These are phyloP conservation scores for Phytophthora sojae DNA, from an alignment of 352 stramenopile genomes.

Conservation along the genomic window DNA sequence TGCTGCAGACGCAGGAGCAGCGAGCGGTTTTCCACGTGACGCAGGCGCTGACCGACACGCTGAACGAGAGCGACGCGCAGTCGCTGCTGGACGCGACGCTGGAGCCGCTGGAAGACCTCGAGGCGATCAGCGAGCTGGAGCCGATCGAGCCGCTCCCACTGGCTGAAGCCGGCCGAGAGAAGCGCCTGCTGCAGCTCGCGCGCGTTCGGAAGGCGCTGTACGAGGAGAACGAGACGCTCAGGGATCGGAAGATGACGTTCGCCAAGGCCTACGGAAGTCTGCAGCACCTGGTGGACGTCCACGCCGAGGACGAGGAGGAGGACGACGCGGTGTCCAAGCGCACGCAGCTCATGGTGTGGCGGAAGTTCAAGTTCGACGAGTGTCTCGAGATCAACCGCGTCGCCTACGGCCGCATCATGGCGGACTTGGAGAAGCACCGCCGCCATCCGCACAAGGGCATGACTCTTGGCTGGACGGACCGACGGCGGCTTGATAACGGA, in stretches of 20 bases:
- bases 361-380: conserved; percentile 50
- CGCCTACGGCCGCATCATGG: conserved; percentile 45
- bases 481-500: conserved; percentile 32
- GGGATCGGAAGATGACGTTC: conserved; percentile 44
- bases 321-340: conserved; percentile 22
- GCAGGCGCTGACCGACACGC: conserved; percentile 16
- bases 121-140: conserved; percentile 25
- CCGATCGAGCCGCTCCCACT: conserved; percentile 29
- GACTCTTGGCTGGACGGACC: conserved; percentile 56
- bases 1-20: conserved; percentile 42
- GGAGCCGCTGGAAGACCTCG: conserved; percentile 33
- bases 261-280: conserved; percentile 57
- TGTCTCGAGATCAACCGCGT: conserved; percentile 52
- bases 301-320: conserved; percentile 35
- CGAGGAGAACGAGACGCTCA: conserved; percentile 55
- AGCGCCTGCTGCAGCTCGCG: conserved; percentile 41
- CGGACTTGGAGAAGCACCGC: conserved; percentile 47
- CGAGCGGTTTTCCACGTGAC: conserved; percentile 19
- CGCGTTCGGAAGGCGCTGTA: conserved; percentile 48
- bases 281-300: conserved; percentile 54
- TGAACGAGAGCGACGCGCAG: conserved; percentile 26
- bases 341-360: conserved; percentile 46
- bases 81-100: conserved; percentile 34
- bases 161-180: conserved; percentile 23
- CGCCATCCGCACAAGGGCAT: conserved; percentile 40